Conservation (phyloP, 495 filamentous ascomycete species). For the Neurospora intermedia region DNA sequence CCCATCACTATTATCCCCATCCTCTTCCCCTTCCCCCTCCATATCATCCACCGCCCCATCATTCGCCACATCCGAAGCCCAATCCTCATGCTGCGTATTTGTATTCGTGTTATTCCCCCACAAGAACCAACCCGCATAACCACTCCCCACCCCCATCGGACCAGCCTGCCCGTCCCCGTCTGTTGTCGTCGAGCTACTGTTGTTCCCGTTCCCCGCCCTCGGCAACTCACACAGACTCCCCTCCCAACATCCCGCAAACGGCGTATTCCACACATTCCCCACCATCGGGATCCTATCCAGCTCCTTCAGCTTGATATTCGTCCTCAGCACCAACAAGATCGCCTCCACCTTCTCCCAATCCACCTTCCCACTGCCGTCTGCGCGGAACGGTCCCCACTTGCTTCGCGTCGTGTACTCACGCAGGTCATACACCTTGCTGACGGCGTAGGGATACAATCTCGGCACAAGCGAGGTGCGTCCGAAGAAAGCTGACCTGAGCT, state of each 20-base stretch:
- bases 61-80: not conserved
- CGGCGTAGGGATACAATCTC: slow-evolving; percentile 42
- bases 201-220: not conserved
- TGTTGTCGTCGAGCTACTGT: no score
- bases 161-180: not conserved
- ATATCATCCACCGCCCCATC: not conserved
- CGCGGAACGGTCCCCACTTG: slow-evolving; percentile 52
- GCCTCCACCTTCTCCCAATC: slow-evolving; percentile 67
- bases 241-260: slow-evolving; percentile 43
- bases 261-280: slow-evolving; percentile 35
- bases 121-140: not conserved
- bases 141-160: not conserved
- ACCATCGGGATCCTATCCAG: slow-evolving; percentile 32
- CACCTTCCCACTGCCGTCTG: slow-evolving; percentile 39
- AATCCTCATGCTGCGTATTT: not conserved
- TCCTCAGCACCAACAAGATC: slow-evolving; percentile 47
- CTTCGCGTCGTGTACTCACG: slow-evolving; percentile 45
- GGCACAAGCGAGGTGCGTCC: not conserved
- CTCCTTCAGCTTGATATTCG: slow-evolving; percentile 40
- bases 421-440: slow-evolving; percentile 54
- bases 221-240: slow-evolving; percentile 32
- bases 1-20: not conserved
- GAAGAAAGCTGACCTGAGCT: slow-evolving; percentile 5
- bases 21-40: not conserved
- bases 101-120: not conserved